Evolutionary conservation across 176 grass and related monocot genomes (phyloP).

Genomic region (Avena eriantha): DNA sequence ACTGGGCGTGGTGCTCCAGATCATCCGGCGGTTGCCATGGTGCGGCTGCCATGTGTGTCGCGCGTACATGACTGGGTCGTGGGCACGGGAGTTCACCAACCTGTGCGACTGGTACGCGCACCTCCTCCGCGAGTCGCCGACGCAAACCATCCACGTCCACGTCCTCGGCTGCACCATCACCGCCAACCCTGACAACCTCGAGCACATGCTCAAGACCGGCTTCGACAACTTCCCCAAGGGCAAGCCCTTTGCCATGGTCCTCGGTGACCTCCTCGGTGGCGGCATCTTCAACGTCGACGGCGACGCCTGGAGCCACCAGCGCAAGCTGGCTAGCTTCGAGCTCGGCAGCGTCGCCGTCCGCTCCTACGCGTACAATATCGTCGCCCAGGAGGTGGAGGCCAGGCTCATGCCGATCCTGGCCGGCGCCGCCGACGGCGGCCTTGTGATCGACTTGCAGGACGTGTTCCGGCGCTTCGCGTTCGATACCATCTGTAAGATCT

Average conservation of each 20-base stretch:
- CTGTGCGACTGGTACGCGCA: constrained; percentile 72
- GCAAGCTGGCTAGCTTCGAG: constrained; percentile 85
- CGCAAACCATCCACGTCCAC: constrained; percentile 63
- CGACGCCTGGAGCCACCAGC: constrained; percentile 63
- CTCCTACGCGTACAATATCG: constrained; percentile 60
- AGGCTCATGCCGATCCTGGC: constrained; percentile 57
- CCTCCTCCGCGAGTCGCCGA: constrained; percentile 63
- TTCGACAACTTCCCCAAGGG: constrained; percentile 14
- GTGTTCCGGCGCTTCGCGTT: constrained; percentile 84
- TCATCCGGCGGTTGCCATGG: constrained; percentile 41
- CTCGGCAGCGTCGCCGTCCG: constrained; percentile 71
- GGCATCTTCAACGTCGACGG: constrained; percentile 94
- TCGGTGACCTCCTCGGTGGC: constrained; percentile 77
- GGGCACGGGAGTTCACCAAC: constrained; percentile 63
- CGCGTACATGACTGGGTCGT: constrained; percentile 58
- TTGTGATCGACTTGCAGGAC: constrained; percentile 68
- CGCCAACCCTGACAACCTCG: constrained; percentile 70
- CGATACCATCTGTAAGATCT: constrained; percentile 91
- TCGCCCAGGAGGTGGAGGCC: constrained; percentile 48
- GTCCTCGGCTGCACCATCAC: constrained; percentile 67
- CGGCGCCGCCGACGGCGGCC: constrained; percentile 6
- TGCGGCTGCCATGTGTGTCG: constrained; percentile 66
- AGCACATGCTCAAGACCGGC: constrained; percentile 58
- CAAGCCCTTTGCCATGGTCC: constrained; percentile 13
- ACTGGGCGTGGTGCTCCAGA: constrained; percentile 32